phyloP scores from a whole-genome alignment of 192 early-diverging fungal genomes.

The Coemansia sp. region DNA sequence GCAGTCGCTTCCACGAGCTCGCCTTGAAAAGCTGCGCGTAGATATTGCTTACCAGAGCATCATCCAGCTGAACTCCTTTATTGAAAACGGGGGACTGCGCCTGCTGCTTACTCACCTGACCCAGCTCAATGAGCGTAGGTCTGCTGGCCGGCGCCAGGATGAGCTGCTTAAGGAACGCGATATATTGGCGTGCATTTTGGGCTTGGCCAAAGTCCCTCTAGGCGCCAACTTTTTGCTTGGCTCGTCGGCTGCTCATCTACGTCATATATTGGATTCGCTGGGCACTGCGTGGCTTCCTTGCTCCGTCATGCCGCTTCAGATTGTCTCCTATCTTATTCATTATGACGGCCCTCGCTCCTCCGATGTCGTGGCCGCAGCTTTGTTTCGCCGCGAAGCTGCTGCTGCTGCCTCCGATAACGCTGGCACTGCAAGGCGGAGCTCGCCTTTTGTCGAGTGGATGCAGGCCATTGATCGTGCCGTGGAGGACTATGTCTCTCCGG shows the following conservation, averaged over 20 bases:
- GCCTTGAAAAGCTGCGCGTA: conserved; percentile 42
- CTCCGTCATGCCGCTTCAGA: conserved; percentile 29
- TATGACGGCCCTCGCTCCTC: conserved; percentile 12
- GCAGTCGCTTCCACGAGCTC: conserved; percentile 41
- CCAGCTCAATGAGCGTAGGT: conserved; percentile 33
- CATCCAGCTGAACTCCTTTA: conserved; percentile 33
- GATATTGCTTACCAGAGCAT: conserved; percentile 45
- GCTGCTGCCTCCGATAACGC: background rate
- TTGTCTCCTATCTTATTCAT: conserved; percentile 24
- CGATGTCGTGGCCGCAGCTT: conserved; percentile 8
- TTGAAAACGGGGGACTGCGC: conserved; percentile 38
- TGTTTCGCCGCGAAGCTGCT: conserved; percentile 32
- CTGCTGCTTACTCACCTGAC: conserved; percentile 35
- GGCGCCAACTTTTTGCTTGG: conserved; percentile 18
- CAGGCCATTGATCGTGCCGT: conserved; percentile 28
- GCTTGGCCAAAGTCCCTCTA: conserved; percentile 20
- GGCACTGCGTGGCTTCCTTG: conserved; percentile 37
- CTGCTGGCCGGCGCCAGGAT: conserved; percentile 25
- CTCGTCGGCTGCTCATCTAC: conserved; percentile 2
- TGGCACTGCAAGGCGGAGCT: conserved; percentile 6
- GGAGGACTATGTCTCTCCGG: conserved; percentile 5
- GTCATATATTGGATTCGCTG: conserved; percentile 33
- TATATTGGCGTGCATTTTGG: conserved; percentile 38
- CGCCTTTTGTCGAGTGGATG: conserved; percentile 48
- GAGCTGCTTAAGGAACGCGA: conserved; percentile 44